These are phyloP conservation scores for Neotropicomus parvogracilis DNA, from an alignment of 1,284 basidiomycete genomes.

Conservation along the genomic window DNA sequence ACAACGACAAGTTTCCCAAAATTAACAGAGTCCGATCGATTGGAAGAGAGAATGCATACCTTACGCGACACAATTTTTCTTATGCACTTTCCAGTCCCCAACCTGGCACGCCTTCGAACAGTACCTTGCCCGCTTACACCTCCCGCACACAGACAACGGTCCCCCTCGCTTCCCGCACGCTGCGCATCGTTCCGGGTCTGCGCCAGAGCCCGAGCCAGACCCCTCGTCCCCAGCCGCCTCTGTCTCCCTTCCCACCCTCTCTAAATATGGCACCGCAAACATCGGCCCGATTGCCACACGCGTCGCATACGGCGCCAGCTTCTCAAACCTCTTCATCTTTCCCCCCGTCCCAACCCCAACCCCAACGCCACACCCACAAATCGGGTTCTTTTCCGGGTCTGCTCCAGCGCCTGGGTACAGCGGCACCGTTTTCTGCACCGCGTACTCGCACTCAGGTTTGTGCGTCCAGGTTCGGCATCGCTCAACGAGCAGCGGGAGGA, in stretches of 20 bases:
- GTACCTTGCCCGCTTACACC: slow-evolving; percentile 39
- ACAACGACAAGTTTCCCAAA: no score
- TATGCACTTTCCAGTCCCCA: slow-evolving; percentile 44
- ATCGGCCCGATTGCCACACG: slow-evolving; percentile 47
- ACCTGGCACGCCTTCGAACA: slow-evolving; percentile 45
- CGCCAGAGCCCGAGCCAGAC: background rate
- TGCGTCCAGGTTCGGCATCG: slow-evolving; percentile 54
- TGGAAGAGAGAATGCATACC: no score
- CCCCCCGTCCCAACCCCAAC: slow-evolving; percentile 35
- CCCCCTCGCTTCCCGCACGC: slow-evolving; percentile 31
- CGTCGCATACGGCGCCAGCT: slow-evolving; percentile 40
- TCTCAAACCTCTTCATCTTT: slow-evolving; percentile 26
- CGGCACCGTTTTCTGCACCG: slow-evolving; percentile 29
- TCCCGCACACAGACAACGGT: slow-evolving; percentile 29
- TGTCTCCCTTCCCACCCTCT: slow-evolving; percentile 29
- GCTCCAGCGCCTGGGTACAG: slow-evolving; percentile 24
- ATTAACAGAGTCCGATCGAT: no score
- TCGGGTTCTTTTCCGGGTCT: slow-evolving; percentile 33
- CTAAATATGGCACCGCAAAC: slow-evolving; percentile 45
- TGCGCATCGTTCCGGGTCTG: slow-evolving; percentile 16
- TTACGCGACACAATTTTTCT: slow-evolving; percentile 23
- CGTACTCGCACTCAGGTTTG: slow-evolving; percentile 44
- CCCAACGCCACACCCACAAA: slow-evolving; percentile 51
- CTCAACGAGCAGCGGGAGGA: slow-evolving; percentile 47
- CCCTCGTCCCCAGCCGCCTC: no score